phyloP scores from a whole-genome alignment of 441 rosid genomes.

The Sinapis alba region DNA sequence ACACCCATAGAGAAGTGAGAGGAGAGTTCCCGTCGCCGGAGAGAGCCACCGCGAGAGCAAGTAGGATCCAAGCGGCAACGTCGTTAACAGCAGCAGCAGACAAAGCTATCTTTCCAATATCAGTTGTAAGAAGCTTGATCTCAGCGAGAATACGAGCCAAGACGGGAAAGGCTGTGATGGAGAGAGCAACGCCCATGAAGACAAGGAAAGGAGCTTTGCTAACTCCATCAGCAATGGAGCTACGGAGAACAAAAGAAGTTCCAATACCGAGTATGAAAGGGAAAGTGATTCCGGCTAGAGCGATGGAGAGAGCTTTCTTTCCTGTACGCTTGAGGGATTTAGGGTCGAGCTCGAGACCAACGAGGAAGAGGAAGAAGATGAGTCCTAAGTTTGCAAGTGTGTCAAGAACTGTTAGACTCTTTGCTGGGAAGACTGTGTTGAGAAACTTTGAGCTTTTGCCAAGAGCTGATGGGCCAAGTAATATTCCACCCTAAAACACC shows the following conservation, averaged over 20 bases:
- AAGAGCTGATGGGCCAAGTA: conserved; percentile 64
- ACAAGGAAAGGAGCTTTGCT: conserved; percentile 52
- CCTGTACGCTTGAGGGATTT: conserved; percentile 51
- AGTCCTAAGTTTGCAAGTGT: conserved; percentile 63
- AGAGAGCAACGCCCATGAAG: conserved; percentile 66
- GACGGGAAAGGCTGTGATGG: conserved; percentile 63
- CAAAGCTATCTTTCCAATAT: conserved; percentile 56
- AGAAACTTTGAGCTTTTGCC: conserved; percentile 49
- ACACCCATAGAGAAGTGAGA: conserved; percentile 56
- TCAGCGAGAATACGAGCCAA: conserved; percentile 65
- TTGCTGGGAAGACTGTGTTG: conserved; percentile 44
- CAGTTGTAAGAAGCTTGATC: conserved; percentile 58
- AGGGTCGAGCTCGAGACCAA: conserved; percentile 58
- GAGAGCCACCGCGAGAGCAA: conserved; percentile 59
- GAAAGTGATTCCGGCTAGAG: conserved; percentile 53
- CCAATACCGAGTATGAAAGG: conserved; percentile 57
- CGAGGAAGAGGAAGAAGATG: conserved; percentile 61
- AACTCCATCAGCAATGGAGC: conserved; percentile 52
- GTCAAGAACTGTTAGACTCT: conserved; percentile 54
- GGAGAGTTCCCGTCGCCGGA: conserved; percentile 52
- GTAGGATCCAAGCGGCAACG: conserved; percentile 63
- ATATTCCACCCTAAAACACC: conserved; percentile 53
- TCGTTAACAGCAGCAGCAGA: conserved; percentile 67
- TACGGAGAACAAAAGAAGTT: conserved; percentile 49
- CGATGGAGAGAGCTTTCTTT: conserved; percentile 52